Evolutionary conservation across 495 filamentous ascomycete species (phyloP).

Genomic region (Terfezia boudieri): DNA sequence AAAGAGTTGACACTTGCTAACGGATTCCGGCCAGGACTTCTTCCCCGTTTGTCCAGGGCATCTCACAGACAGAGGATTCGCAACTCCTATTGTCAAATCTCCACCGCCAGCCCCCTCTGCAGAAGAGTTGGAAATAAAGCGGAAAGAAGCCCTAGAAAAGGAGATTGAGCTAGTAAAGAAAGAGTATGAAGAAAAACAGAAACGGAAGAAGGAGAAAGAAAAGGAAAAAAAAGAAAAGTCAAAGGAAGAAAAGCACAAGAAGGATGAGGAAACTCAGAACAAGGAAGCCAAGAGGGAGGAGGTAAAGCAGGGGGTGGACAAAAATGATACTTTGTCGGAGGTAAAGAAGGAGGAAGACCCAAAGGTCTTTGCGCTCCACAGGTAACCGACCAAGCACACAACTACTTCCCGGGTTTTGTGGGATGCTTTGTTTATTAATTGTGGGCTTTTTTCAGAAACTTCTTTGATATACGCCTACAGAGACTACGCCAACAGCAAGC

Average conservation of each 20-base stretch:
- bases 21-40: conserved; percentile 42
- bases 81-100: conserved; percentile 39
- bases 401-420: not conserved
- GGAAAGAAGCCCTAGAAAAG: conserved; percentile 44
- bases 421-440: not conserved
- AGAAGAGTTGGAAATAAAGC: conserved; percentile 39
- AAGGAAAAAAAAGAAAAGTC: conserved; percentile 29
- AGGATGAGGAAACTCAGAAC: conserved; percentile 30
- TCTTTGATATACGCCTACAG: not conserved
- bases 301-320: conserved; percentile 6
- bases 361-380: not conserved
- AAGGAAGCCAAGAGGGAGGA: conserved; percentile 33
- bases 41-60: conserved; percentile 79
- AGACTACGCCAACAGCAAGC: not conserved
- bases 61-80: conserved; percentile 65
- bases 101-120: conserved; percentile 36
- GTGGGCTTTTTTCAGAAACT: not conserved
- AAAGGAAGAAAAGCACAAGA: conserved; percentile 22
- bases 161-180: conserved; percentile 51
- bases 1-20: not conserved
- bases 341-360: not conserved
- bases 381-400: not conserved
- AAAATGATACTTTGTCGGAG: not conserved
- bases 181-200: conserved; percentile 55
- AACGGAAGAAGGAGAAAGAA: conserved; percentile 37